A percentile compares a stretch with the other conserved stretches of the same genome.
phyloP scores from a whole-genome alignment of 257 asterid species.

The Salvia miltiorrhiza region DNA sequence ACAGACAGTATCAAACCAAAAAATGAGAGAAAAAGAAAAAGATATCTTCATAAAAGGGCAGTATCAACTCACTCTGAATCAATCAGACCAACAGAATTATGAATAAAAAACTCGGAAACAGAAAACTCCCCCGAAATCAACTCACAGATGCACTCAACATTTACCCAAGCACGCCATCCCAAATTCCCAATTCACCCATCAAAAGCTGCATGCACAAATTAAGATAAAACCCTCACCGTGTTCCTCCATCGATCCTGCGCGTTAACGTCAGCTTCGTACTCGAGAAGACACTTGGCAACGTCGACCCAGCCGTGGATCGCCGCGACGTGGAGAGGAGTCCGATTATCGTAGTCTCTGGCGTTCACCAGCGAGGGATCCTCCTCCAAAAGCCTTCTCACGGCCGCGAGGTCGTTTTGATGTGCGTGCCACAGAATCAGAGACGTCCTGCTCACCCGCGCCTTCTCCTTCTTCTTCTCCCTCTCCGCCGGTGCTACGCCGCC shows the following conservation, averaged over 20 bases:
- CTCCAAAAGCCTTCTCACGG: constrained; percentile 78
- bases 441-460: constrained; percentile 83
- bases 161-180: not conserved
- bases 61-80: not conserved
- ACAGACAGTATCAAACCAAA: not conserved
- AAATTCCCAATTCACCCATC: not conserved
- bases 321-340: constrained; percentile 96
- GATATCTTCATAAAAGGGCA: not conserved
- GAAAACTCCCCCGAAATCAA: not conserved
- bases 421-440: constrained; percentile 92
- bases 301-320: constrained; percentile 96
- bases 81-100: constrained; percentile 11
- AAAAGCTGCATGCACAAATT: not conserved
- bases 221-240: constrained; percentile 41
- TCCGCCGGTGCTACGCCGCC: constrained; percentile 39
- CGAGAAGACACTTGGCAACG: constrained; percentile 70
- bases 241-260: constrained; percentile 99
- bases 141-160: not conserved
- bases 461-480: constrained; percentile 63
- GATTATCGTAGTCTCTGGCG: constrained; percentile 80
- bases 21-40: not conserved
- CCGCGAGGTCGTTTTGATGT: constrained; percentile 76
- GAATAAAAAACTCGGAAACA: not conserved
- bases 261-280: constrained; percentile 80
- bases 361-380: constrained; percentile 81